Evolutionary conservation across 2,329 filamentous ascomycete genomes (phyloP), one percentile per base, ranked within the genome.

Genomic region (Coniochaeta prunicola): DNA sequence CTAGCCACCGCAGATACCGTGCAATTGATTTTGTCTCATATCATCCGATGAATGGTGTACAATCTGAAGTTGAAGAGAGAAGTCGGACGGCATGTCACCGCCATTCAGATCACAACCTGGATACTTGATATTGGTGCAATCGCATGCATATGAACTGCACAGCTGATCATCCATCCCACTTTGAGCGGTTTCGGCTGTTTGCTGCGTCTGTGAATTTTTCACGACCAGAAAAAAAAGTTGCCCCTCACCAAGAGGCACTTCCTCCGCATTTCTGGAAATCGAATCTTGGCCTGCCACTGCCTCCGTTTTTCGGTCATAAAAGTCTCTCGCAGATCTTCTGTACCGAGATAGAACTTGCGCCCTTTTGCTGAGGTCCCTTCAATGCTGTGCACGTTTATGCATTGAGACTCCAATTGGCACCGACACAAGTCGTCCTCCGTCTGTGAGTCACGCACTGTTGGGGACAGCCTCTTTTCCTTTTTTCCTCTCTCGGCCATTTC

Each of bases 131-230:
- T 40, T 57, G 19, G 17, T 36, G 6, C 33, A 36, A 6, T 3
- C 31, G 12, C 6, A 12, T 33, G 12, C 31, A 6, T 33, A 33
- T 33, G 19, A 38, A 38, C 17, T 38, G 36, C 17, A 38, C 36
- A 38, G 36, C 36, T 38, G 36, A 38, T 38, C 36, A 38, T 24
- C 54, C 36, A 38, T 24, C 54, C 59, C 63, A 62, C 60, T 61
- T 59, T 57, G 56, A 64, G 64, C 65, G 65, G 61, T 64, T 65
- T 67, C 65, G 65, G 65, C 63, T 38, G 17, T 38, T 38, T 38
- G 36, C 17, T 15, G 34, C 34, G 6, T 36, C 34, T 36, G 15
- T 36, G 17, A 38, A 38, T n/a, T 50, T 50, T 48, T 48, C 17
- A 45, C 5, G 19, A 42, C 13, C 8, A 42, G n/a, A 26, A 48